Conservation (phyloP, 1,284 basidiomycete species). For the Microstroma glucosiphilum region DNA sequence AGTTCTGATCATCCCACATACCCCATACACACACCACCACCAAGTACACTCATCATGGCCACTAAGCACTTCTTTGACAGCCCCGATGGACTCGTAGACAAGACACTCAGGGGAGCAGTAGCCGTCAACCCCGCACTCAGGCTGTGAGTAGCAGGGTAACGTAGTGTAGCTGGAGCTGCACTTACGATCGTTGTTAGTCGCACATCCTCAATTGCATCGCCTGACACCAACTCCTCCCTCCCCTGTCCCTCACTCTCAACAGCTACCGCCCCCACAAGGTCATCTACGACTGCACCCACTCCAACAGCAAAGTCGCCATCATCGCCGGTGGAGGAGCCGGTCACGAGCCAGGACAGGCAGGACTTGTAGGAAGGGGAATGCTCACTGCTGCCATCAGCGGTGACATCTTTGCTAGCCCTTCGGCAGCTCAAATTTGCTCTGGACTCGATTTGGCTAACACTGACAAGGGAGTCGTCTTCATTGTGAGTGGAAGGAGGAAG, state of each 20-base stretch:
- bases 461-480: conserved; percentile 50
- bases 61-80: conserved; percentile 49
- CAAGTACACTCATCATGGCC: conserved; percentile 24
- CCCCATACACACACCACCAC: conserved; percentile 18
- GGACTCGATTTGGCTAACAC: conserved; percentile 53
- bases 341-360: conserved; percentile 53
- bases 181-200: too few relatives aligned
- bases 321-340: conserved; percentile 54
- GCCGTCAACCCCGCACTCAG: conserved; percentile 44
- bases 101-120: conserved; percentile 43
- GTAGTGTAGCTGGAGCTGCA: too few relatives aligned
- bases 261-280: conserved; percentile 47
- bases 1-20: not conserved
- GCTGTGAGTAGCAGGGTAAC: conserved; percentile 30
- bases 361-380: conserved; percentile 53
- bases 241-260: not conserved
- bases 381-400: conserved; percentile 53
- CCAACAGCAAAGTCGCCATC: conserved; percentile 53
- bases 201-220: not conserved
- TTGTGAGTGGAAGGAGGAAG: conserved; percentile 6
- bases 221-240: conserved; percentile 3
- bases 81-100: conserved; percentile 45
- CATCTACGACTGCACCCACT: conserved; percentile 45
- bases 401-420: conserved; percentile 57
- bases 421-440: conserved; percentile 53